phyloP scores from a whole-genome alignment of 169 alveolate genomes.

The Plasmodium sp. region DNA sequence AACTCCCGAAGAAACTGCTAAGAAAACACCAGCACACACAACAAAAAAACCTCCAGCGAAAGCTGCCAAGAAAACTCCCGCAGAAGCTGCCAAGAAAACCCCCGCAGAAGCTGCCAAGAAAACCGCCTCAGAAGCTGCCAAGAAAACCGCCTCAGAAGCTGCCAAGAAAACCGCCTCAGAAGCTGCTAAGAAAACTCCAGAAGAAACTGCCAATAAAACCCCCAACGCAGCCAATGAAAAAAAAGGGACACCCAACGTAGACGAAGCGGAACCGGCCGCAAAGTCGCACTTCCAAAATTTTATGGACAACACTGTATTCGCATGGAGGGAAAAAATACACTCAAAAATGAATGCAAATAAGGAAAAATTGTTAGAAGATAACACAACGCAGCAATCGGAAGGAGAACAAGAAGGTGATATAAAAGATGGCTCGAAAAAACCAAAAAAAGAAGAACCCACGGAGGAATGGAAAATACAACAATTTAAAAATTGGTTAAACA shows the following conservation, averaged over 20 bases:
- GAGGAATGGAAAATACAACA: slow-evolving; percentile 15
- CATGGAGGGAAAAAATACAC: not conserved
- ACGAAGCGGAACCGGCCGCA: not conserved
- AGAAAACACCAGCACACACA: too few species aligned
- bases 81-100: too few species aligned
- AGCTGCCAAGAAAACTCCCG: too few species aligned
- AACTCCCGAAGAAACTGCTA: too few species aligned
- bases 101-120: too few species aligned
- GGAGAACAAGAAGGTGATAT: not conserved
- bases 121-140: too few species aligned
- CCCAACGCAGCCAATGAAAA: not conserved
- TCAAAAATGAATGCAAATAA: not conserved
- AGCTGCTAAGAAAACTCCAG: too few species aligned
- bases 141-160: too few species aligned
- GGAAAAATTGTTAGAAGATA: not conserved
- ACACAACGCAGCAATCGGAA: not conserved
- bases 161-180: too few species aligned
- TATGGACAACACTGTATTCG: not conserved
- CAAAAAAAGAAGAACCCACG: not conserved
- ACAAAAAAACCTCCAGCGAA: too few species aligned
- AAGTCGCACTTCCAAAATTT: not conserved
- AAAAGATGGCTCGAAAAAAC: not conserved
- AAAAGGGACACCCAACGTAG: not conserved
- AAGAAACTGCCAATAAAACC: too few species aligned
- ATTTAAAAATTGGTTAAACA: not conserved